Evolutionary conservation across 1,284 basidiomycete genomes (phyloP), one percentile per base, ranked within the genome.

Genomic region (Sanghuangporus weigelae): DNA sequence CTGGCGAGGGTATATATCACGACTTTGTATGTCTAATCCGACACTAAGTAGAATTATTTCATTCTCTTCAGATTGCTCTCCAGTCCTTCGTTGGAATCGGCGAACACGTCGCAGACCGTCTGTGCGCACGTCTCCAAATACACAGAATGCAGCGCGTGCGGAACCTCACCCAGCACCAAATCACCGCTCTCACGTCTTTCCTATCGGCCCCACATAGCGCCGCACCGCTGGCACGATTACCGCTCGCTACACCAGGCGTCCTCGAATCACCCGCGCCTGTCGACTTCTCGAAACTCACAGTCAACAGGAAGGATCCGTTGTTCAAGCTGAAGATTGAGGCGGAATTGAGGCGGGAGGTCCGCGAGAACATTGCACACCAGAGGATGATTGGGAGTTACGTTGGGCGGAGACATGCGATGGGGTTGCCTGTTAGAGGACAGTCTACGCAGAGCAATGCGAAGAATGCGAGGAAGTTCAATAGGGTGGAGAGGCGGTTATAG

Each of bases 351-450:
- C 81, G 90, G 67, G 84, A 90, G 71, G 80, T 94, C 68, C 82
- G 84, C 74, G 93, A 94, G 72, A 95, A 96, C 72, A 94, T 96
- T 74, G 87, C 86, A 8, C 95, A 95, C 75, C 89, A 95, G 75
- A 81, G 93, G 66, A 89, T 89, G 80, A 93, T 96, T 74, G 94
- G 95, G 56, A 92, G 86, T 69, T 94, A 95, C 73, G 85, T 90
- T 62, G 94, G 94, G 40, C 83, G 86, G 76, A 80, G 94, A 72
- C 94, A 96, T 72, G 92, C 93, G 1, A 91, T 93, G 86, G 85
- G 89, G 66, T 75, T 95, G 48, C 95, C 95, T 0, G 94, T 96
- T 64, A 82, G 94, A 71, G 94, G 94, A 59, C 94, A 96, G 77
- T 89, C 90, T 66, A 96, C 95, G 4, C 87, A 88, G 74, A 87